Base-by-base conservation (phyloP, 1,284 basidiomycete species). In the Schizopora paradoxa region DNA sequence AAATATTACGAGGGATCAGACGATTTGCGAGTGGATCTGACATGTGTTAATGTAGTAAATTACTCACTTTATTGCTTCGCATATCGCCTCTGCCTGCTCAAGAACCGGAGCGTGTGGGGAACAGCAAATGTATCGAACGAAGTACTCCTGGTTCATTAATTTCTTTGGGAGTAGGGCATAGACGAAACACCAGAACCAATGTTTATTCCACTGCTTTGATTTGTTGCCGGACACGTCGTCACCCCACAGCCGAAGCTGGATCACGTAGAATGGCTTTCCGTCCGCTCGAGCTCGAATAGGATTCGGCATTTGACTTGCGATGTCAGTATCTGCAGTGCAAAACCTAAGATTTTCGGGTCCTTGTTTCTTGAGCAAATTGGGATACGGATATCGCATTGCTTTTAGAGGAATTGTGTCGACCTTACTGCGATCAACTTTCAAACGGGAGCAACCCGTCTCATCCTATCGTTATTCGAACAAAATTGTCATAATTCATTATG, bases 171-270 rank as follows among this genome's bases (percentile, higher is more conserved):
- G 3, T 3, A 16, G 18, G 2, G 33, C 33, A 3, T 10, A 3
- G 10, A 22, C 22, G 18, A 35, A 19, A n/a, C 33, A 35, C 6
- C 18, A 35, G 10, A 35, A 4, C 10, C 3, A 13, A 35, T 35
- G 33, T n/a, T 35, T 35, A n/a, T 35, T 14, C 33, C 33, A 35
- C 11, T 35, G 33, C 33, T 35, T 35, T 19, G 33, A 35, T 2
- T 19, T 22, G 33, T 35, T 35, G 2, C 33, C 33, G 5, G 33
- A 35, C 33, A 35, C 33, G 22, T 35, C 33, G 11, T 35, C 33
- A 7, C 22, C 4, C 33, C 33, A 35, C 3, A 35, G 8, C 2
- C 10, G 7, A 10, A 35, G 3, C 33, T 35, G 33, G 11, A 35
- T 14, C 10, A 16, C 7, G 11, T 35, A 35, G 3, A 35, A 16